Evolutionary conservation across 768 basidiomycete species (phyloP), one percentile per base, ranked within the genome.

Genomic region (Leccinellum luteum): DNA sequence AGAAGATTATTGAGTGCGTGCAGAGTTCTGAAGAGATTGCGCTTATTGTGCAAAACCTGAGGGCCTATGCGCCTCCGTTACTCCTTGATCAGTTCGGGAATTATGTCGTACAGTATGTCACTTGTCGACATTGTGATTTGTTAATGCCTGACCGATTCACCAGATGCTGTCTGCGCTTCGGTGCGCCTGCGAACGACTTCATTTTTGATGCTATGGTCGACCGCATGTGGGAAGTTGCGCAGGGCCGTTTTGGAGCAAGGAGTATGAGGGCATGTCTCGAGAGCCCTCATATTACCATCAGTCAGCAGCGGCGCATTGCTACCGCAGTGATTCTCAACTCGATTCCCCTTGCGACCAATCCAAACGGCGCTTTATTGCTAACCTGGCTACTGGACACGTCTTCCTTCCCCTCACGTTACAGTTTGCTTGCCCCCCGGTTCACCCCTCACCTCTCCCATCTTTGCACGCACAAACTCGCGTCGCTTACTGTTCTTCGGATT

Each of bases 171-270:
- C 79, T 98, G 44, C 88, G 92, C 34, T 98, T 98, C 66, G 90
- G 91, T 48, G 75, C 88, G 35, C 95, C 95, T 32, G 84, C 83
- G 30, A 95, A 93, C 56, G 93, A 96, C 62, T 98, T 98, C 72
- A 90, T 98, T 58, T 98, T 98, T 71, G 95, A 98, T 70, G 94
- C 93, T 28, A 98, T 98, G 79, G 88, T 92, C 48, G 96, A 98
- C 73, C 91, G 97, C 41, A 89, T 97, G 77, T 98, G 97, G 94
- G 97, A 98, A 76, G 82, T 99, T 53, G 96, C 94, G 0, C 96
- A 98, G 76, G 96, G 96, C 23, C 87, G 97, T 32, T 99, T 97
- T 66, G 97, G 97, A 54, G 97, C 97, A 48, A 88, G 97, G 50
- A 95, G 94, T 69, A 96, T 98, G 90, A 84, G 96, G 61, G 95